A percentile compares a stretch with the other conserved stretches of the same genome.
phyloP scores from a whole-genome alignment of 441 rosid species.

The Adansonia rubrostipa region DNA sequence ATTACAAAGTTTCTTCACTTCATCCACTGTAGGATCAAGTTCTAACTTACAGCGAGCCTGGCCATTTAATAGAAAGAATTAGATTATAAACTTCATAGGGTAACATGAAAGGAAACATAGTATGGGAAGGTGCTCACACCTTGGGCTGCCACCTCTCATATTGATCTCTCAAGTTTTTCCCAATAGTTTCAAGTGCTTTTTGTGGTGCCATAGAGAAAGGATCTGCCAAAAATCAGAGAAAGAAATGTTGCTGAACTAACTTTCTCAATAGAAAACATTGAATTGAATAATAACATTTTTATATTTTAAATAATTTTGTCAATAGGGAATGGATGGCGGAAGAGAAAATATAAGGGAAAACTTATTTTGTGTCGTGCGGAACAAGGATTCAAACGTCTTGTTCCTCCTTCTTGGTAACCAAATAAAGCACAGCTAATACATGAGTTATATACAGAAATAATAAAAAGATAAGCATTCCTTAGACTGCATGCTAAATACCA shows the following conservation, averaged over 20 bases:
- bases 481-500: not conserved
- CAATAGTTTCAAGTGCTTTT: constrained; percentile 92
- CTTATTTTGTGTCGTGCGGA: not conserved
- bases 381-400: not conserved
- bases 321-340: not conserved
- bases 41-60: constrained; percentile 95
- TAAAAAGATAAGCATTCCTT: not conserved
- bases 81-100: constrained; percentile 30
- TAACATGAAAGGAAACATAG: constrained; percentile 9
- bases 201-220: constrained; percentile 97
- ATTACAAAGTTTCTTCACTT: constrained; percentile 91
- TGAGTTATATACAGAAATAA: not conserved
- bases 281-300: not conserved
- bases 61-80: constrained; percentile 27
- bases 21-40: constrained; percentile 94
- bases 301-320: constrained; percentile 13
- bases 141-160: constrained; percentile 99
- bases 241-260: not conserved
- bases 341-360: not conserved
- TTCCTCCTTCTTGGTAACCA: constrained; percentile 7
- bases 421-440: not conserved
- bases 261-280: not conserved
- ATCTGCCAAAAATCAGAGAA: constrained; percentile 56
- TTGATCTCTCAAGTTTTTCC: constrained; percentile 82
- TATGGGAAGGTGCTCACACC: constrained; percentile 49